Conservation (phyloP, 2,329 filamentous ascomycete species). For the Calonectria hawksworthii region DNA sequence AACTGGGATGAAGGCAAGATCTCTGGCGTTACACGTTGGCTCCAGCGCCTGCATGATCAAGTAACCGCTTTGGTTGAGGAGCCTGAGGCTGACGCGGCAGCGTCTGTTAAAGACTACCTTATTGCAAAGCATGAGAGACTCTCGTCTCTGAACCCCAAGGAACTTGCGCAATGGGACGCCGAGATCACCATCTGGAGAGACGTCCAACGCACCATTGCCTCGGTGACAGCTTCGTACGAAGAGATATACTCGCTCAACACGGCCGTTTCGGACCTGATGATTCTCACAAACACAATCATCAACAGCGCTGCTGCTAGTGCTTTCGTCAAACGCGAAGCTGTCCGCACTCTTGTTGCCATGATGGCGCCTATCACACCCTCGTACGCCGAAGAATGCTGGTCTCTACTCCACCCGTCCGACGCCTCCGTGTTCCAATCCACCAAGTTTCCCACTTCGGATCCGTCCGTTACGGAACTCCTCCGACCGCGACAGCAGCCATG, state of each 20-base stretch:
- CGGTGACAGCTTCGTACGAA: constrained; percentile 77
- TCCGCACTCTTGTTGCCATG: constrained; percentile 75
- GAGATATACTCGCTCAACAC: constrained; percentile 86
- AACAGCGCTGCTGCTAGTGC: constrained; percentile 57
- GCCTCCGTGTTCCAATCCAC: constrained; percentile 60
- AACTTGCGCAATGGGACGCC: constrained; percentile 59
- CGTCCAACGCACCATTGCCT: constrained; percentile 76
- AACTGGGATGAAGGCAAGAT: constrained; percentile 93
- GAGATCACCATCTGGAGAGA: constrained; percentile 71
- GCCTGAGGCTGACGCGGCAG: neutral
- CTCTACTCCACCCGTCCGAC: constrained; percentile 61
- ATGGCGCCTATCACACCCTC: constrained; percentile 85
- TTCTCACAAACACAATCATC: constrained; percentile 78
- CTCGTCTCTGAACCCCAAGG: constrained; percentile 47
- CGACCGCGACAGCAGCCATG: constrained; percentile 66
- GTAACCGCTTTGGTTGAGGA: constrained; percentile 51
- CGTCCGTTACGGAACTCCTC: constrained; percentile 61
- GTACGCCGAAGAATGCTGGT: constrained; percentile 86
- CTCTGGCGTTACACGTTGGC: constrained; percentile 84
- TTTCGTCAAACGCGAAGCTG: constrained; percentile 63
- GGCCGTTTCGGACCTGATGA: constrained; percentile 85
- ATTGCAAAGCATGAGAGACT: constrained; percentile 48
- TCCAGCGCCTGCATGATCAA: constrained; percentile 75
- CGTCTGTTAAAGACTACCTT: constrained; percentile 54
- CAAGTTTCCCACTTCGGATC: constrained; percentile 72